Conservation (phyloP, 2,329 filamentous ascomycete genomes). For the Pseudocercospora cruenta region DNA sequence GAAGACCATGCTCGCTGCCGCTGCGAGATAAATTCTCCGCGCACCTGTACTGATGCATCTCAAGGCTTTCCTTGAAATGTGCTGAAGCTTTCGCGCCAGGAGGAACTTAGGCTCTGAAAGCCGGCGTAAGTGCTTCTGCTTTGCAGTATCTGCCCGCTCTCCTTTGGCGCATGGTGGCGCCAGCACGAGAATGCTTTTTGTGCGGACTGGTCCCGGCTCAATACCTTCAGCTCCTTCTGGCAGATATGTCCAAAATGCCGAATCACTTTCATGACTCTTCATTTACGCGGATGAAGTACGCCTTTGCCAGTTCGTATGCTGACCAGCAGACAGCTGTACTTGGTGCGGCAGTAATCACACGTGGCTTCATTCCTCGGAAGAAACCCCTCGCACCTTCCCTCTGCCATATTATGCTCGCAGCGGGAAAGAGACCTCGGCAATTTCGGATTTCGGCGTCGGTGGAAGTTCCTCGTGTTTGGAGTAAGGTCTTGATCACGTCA, state of each 20-base stretch:
- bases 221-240: not conserved
- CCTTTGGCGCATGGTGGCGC: not conserved
- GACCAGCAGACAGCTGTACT: conserved; percentile 99
- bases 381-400: conserved; percentile 86
- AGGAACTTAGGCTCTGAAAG: not conserved
- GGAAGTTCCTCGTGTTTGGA: conserved; percentile 89
- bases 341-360: conserved; percentile 95
- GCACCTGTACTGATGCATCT: not conserved
- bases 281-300: conserved; percentile 60
- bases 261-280: conserved; percentile 31
- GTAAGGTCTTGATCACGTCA: conserved; percentile 96
- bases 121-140: not conserved
- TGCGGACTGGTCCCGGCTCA: not conserved
- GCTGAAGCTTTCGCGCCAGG: not conserved
- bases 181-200: not conserved
- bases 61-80: not conserved
- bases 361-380: conserved; percentile 87
- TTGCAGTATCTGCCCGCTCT: not conserved
- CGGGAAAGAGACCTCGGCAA: conserved; percentile 80
- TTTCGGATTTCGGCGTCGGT: conserved; percentile 77
- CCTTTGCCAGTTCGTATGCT: conserved; percentile 70
- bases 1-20: not conserved
- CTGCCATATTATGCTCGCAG: conserved; percentile 77
- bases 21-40: not conserved
- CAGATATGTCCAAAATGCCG: not conserved